Evolutionary conservation across 1,139 yeast species (phyloP).

Genomic region (Yamadazyma buinensis): DNA sequence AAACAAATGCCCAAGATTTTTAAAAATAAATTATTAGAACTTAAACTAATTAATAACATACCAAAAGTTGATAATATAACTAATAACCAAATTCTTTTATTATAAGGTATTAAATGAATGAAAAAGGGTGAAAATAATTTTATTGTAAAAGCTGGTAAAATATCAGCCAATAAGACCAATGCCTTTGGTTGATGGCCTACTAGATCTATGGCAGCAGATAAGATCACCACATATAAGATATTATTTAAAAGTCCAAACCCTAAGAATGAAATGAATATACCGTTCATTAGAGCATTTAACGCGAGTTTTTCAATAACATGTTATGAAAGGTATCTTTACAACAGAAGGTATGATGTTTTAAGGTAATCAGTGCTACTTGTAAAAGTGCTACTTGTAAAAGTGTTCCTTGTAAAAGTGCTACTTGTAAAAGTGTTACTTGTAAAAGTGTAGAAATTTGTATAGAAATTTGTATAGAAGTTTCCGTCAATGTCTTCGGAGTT

Average conservation of each 20-base stretch:
- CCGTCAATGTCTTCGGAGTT: too few species aligned
- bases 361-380: too few species aligned
- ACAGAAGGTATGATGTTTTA: too few species aligned
- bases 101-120: conserved; percentile 63
- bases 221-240: conserved; percentile 82
- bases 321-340: too few species aligned
- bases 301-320: too few species aligned
- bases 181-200: conserved; percentile 89
- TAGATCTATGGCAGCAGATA: conserved; percentile 88
- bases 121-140: conserved; percentile 78
- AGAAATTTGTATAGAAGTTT: too few species aligned
- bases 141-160: conserved; percentile 72
- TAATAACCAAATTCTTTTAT: conserved; percentile 48
- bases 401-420: too few species aligned
- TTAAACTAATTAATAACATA: conserved; percentile 65
- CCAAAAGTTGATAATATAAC: conserved; percentile 67
- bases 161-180: conserved; percentile 79
- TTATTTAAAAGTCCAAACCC: conserved; percentile 84
- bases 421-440: too few species aligned
- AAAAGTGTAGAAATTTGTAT: too few species aligned
- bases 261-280: conserved; percentile 60
- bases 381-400: too few species aligned
- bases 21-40: conserved; percentile 20
- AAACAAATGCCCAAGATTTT: conserved; percentile 69
- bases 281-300: too few species aligned